Evolutionary conservation across 768 basidiomycete species (phyloP).

Genomic region (Auriscalpium microsporum): DNA sequence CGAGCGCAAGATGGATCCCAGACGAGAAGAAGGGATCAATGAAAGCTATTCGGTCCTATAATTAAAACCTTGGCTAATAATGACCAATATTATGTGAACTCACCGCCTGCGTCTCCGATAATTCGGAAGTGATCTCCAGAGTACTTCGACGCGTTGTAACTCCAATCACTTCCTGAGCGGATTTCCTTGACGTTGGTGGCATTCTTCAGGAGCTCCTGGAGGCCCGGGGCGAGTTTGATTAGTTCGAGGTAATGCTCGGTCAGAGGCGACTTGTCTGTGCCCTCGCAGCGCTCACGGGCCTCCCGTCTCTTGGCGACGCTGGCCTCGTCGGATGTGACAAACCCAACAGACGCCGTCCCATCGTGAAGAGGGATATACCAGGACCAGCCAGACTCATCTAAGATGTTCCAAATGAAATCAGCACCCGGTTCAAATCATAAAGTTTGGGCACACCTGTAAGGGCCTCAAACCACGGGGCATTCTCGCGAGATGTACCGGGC

Average conservation of each 20-base stretch:
- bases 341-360: conserved; percentile 42
- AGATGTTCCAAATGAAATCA: too few species aligned
- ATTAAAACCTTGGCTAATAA: not conserved
- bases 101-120: conserved; percentile 31
- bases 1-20: conserved; percentile 44
- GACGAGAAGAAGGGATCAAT: conserved; percentile 62
- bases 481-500: conserved; percentile 22
- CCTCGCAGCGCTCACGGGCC: not conserved
- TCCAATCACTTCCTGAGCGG: conserved; percentile 28
- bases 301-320: too few species aligned
- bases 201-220: conserved; percentile 18
- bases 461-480: conserved; percentile 43
- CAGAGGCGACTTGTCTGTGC: not conserved
- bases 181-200: conserved; percentile 3
- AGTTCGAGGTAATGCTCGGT: conserved; percentile 22
- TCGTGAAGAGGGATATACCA: conserved; percentile 50
- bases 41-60: conserved; percentile 29
- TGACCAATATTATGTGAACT: not conserved
- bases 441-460: conserved; percentile 41
- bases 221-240: conserved; percentile 25
- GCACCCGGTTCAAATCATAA: not conserved
- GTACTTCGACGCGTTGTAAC: conserved; percentile 26
- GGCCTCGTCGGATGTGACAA: conserved; percentile 38
- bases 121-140: conserved; percentile 27
- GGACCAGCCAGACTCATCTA: conserved; percentile 46